phyloP scores from a whole-genome alignment of 2,329 filamentous ascomycete species.

The Pseudodiploospora longispora region DNA sequence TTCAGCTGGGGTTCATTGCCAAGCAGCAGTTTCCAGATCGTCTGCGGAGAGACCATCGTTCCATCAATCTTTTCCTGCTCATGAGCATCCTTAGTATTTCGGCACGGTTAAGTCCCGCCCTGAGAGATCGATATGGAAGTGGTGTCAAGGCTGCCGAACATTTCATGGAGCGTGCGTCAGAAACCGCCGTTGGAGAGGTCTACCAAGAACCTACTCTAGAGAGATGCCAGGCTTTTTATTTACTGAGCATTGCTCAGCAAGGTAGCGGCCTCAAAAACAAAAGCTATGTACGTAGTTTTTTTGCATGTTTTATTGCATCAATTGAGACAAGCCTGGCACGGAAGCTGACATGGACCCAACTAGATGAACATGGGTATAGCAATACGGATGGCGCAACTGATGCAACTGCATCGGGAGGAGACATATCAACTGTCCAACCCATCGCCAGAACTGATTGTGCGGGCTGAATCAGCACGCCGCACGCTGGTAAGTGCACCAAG shows the following conservation, averaged over 20 bases:
- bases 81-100: conserved; percentile 49
- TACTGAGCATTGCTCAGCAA: conserved; percentile 51
- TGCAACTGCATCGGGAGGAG: conserved; percentile 48
- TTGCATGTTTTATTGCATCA: neutral
- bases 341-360: neutral
- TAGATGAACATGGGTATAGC: conserved; percentile 50
- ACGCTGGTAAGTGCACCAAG: conserved; percentile 37
- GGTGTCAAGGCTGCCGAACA: conserved; percentile 43
- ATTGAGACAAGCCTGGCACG: neutral
- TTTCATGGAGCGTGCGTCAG: conserved; percentile 44
- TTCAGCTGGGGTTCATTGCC: conserved; percentile 52
- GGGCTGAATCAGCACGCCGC: conserved; percentile 47
- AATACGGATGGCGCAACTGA: conserved; percentile 46
- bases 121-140: conserved; percentile 41
- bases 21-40: conserved; percentile 41
- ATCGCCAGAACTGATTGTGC: conserved; percentile 36
- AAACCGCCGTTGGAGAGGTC: conserved; percentile 39
- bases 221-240: conserved; percentile 50
- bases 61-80: conserved; percentile 47
- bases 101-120: conserved; percentile 42
- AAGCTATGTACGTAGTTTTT: conserved; percentile 39
- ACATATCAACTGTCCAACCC: conserved; percentile 38
- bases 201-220: conserved; percentile 46
- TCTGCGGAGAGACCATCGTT: conserved; percentile 37
- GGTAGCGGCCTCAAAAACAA: conserved; percentile 44